These are phyloP conservation scores for Aspergillus sclerotiicarbonarius DNA, from an alignment of 495 filamentous ascomycete genomes.

Conservation along the genomic window DNA sequence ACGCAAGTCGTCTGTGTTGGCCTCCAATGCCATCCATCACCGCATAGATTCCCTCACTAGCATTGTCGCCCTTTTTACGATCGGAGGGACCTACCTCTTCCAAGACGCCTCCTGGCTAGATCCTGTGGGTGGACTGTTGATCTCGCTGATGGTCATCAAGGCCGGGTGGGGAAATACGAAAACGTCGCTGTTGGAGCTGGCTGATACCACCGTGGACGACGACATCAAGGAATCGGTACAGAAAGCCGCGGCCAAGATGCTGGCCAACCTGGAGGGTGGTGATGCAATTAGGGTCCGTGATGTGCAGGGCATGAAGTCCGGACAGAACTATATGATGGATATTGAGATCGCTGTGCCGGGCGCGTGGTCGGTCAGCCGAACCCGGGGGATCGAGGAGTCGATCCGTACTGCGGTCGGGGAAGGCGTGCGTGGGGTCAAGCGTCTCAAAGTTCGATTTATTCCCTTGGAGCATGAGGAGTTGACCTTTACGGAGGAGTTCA, in stretches of 20 bases:
- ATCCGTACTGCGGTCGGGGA: conserved; percentile 67
- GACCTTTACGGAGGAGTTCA: conserved; percentile 75
- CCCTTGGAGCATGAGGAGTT: conserved; percentile 52
- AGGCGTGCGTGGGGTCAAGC: conserved; percentile 77
- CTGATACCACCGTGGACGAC: conserved; percentile 81
- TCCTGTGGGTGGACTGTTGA: conserved; percentile 88
- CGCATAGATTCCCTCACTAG: conserved; percentile 93
- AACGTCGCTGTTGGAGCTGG: conserved; percentile 78
- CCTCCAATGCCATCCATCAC: conserved; percentile 94
- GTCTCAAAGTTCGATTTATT: conserved; percentile 78
- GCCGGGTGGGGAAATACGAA: conserved; percentile 86
- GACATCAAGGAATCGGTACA: conserved; percentile 72
- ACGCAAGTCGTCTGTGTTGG: conserved; percentile 92
- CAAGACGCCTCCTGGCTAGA: conserved; percentile 85
- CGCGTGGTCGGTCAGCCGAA: conserved; percentile 66
- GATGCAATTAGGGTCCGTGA: conserved; percentile 59
- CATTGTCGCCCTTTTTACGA: conserved; percentile 84
- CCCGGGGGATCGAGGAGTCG: conserved; percentile 64
- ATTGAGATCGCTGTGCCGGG: conserved; percentile 76
- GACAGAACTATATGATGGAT: conserved; percentile 92
- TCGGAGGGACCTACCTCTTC: conserved; percentile 84
- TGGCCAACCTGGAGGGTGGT: conserved; percentile 43
- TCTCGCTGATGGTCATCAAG: conserved; percentile 87
- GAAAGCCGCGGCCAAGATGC: conserved; percentile 57
- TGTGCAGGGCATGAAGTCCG: conserved; percentile 85